Evolutionary conservation across 2,329 filamentous ascomycete genomes (phyloP).

Genomic region (Pleoardoris graminearum): DNA sequence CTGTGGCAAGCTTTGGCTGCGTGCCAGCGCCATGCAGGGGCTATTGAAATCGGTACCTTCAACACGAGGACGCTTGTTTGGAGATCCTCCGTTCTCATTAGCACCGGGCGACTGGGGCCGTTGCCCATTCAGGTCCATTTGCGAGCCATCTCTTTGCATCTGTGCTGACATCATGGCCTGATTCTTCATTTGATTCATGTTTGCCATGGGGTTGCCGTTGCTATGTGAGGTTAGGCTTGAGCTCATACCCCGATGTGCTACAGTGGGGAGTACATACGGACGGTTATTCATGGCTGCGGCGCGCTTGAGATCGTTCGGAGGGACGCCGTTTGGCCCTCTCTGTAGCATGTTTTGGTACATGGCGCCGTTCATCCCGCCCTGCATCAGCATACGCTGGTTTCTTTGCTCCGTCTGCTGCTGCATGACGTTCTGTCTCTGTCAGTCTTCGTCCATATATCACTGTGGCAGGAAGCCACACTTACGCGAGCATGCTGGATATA

Average conservation of each 20-base stretch:
- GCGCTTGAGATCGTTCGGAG: constrained; percentile 67
- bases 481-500: constrained; percentile 87
- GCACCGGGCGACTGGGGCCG: constrained; percentile 80
- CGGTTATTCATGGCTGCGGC: constrained; percentile 79
- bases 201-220: constrained; percentile 58
- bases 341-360: constrained; percentile 67
- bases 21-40: constrained; percentile 21
- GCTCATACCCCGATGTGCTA: not conserved
- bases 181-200: constrained; percentile 62
- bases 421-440: constrained; percentile 61
- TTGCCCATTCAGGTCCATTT: constrained; percentile 78
- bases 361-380: constrained; percentile 58
- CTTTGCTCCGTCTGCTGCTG: constrained; percentile 68
- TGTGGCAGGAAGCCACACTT: too few species aligned
- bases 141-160: constrained; percentile 86
- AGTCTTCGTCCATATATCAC: constrained; percentile 10
- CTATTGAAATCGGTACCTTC: constrained; percentile 56
- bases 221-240: constrained; percentile 14
- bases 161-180: constrained; percentile 66
- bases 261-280: constrained; percentile 57
- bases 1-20: constrained; percentile 23
- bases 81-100: constrained; percentile 86
- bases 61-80: constrained; percentile 84
- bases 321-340: constrained; percentile 64
- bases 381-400: constrained; percentile 74